These are phyloP conservation scores for Podaxis pistillaris DNA, from an alignment of 768 basidiomycete species.

Conservation along the genomic window DNA sequence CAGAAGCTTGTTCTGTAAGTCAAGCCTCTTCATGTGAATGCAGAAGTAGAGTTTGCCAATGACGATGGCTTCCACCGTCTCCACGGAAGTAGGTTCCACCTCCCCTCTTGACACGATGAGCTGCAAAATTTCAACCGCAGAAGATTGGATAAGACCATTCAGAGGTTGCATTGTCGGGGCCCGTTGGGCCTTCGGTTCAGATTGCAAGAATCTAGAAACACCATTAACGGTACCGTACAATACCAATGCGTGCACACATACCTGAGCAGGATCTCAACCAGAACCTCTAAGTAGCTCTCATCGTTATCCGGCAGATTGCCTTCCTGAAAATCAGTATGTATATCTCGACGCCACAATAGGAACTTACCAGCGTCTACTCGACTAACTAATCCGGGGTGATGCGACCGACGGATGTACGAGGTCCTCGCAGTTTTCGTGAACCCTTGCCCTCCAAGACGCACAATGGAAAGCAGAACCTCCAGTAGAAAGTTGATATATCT, in stretches of 20 bases:
- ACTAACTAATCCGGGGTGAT: conserved; percentile 58
- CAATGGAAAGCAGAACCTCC: conserved; percentile 72
- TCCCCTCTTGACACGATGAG: conserved; percentile 81
- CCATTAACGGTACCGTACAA: background rate
- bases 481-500: conserved; percentile 69
- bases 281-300: conserved; percentile 71
- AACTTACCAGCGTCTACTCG: conserved; percentile 59
- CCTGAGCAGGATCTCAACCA: conserved; percentile 75
- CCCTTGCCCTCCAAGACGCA: conserved; percentile 88
- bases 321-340: conserved; percentile 16
- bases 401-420: conserved; percentile 61
- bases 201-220: conserved; percentile 62
- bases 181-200: conserved; percentile 61
- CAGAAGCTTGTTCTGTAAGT: conserved; percentile 91
- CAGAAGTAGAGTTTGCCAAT: conserved; percentile 74
- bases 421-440: conserved; percentile 74
- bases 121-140: conserved; percentile 80
- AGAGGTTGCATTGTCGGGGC: conserved; percentile 53
- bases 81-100: conserved; percentile 55
- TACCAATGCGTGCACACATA: conserved; percentile 30
- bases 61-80: conserved; percentile 67
- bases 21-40: conserved; percentile 67
- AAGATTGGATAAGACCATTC: conserved; percentile 69
- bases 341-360: background rate
- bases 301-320: conserved; percentile 47